A percentile compares a stretch with the other conserved stretches of the same genome.
phyloP scores from a whole-genome alignment of 306 rosid genomes.

The Prinsepia uniflora region DNA sequence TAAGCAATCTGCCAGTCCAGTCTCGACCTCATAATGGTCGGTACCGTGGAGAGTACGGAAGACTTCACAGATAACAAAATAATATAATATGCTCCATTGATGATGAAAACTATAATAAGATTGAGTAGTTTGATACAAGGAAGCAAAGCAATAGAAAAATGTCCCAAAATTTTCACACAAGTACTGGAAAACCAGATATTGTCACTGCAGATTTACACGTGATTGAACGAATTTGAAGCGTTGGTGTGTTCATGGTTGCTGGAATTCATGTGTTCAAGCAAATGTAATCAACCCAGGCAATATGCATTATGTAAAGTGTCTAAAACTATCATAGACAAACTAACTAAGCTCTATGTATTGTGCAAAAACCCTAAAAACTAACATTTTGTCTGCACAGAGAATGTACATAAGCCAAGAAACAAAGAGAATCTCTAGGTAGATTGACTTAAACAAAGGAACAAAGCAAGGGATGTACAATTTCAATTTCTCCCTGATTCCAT shows the following conservation, averaged over 20 bases:
- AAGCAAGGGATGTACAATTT: slow-evolving; percentile 7
- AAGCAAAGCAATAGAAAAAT: too few relatives aligned
- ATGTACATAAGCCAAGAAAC: background rate
- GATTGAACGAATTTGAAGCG: too few relatives aligned
- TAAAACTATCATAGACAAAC: background rate
- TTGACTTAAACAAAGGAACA: background rate
- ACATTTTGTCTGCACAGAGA: background rate
- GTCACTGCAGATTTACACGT: too few relatives aligned
- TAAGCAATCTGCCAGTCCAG: too few relatives aligned
- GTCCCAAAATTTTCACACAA: too few relatives aligned
- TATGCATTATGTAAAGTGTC: background rate
- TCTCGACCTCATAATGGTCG: background rate
- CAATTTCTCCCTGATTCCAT: slow-evolving; percentile 47
- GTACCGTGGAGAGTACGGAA: background rate
- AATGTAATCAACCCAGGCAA: background rate
- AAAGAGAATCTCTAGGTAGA: too few relatives aligned
- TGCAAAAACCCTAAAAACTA: background rate
- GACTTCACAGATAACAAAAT: background rate
- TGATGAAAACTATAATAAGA: too few relatives aligned
- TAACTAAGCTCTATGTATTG: background rate
- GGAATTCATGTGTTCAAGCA: background rate
- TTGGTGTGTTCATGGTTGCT: too few relatives aligned
- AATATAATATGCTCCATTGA: background rate
- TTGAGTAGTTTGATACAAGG: too few relatives aligned
- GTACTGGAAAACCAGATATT: too few relatives aligned